Base-by-base conservation (phyloP, 1,284 basidiomycete genomes). In the Pisolithus thermaeus region DNA sequence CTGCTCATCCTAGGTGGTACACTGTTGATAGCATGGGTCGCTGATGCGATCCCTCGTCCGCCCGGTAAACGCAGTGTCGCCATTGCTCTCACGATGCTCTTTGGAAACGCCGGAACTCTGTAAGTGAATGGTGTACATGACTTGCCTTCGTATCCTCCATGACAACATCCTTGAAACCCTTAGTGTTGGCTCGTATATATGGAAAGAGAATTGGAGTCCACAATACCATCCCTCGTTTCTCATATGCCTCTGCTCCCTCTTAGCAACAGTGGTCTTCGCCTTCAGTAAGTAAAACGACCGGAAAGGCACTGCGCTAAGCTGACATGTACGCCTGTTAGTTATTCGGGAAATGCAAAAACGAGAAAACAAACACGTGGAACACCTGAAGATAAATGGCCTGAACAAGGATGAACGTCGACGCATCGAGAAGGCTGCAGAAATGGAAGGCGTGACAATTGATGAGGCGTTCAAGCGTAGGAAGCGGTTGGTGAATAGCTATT, bases 21-120 rank as follows among this genome's bases (percentile, higher is more conserved):
- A 3, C 70, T 86, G 60, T 80, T 77, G 0, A 60, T 79, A 11
- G 81, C 84, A 0, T 88, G 85, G 82, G 76, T 81, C 3, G 75
- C 79, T 0, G 84, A 83, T 56, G 70, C 77, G 0, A 67, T 87
- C 49, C 79, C 84, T 11, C 73, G 84, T 12, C 85, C 84, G 35
- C 84, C 84, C 18, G 78, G 81, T 60, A 80, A 78, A 58, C 72
- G 78, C 2, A 72, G 77, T 9, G 75, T 70, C 1, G 73, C 75
- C 1, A 77, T 81, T 6, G 62, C 56, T 16, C 56, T 71, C 1
- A 65, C 63, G 3, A 70, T 66, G 50, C 66, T 63, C 16, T 59
- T 65, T 42, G 69, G 63, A 27, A 69, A 67, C 47, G 37, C 65
- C 7, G 68, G 66, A 12, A 70, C 54, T 47, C 14, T 68, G 60